Conservation (phyloP, 352 stramenopile genomes). For the Albugo candida region DNA sequence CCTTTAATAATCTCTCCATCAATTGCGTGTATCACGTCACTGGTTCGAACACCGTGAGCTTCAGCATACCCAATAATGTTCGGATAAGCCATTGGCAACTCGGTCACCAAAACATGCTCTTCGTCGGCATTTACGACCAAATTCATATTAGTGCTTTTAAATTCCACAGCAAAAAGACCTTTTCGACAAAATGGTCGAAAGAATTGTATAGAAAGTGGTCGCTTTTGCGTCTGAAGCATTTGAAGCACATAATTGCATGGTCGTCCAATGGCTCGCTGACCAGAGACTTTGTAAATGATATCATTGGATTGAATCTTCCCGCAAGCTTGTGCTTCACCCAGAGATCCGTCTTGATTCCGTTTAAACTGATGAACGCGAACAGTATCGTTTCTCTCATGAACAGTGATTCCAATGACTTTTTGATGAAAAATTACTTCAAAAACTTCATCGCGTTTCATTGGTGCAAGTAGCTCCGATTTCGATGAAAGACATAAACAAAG, state of each 20-base stretch:
- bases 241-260: constrained; percentile 70
- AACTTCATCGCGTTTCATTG: constrained; percentile 61
- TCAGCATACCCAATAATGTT: constrained; percentile 74
- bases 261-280: constrained; percentile 43
- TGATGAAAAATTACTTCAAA: constrained; percentile 64
- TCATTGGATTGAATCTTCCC: constrained; percentile 37
- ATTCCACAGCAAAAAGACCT: constrained; percentile 65
- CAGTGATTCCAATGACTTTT: constrained; percentile 56
- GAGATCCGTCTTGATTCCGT: constrained; percentile 23
- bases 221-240: constrained; percentile 64
- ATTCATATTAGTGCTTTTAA: constrained; percentile 53
- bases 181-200: constrained; percentile 58
- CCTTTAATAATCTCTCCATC: constrained; percentile 62
- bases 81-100: constrained; percentile 55
- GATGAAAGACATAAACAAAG: constrained; percentile 66
- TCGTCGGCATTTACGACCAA: constrained; percentile 77
- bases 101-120: constrained; percentile 65
- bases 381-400: constrained; percentile 65
- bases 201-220: constrained; percentile 60
- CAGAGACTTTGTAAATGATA: constrained; percentile 77
- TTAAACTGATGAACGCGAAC: constrained; percentile 77
- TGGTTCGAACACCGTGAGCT: constrained; percentile 53
- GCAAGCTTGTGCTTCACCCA: constrained; percentile 30
- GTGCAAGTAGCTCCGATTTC: constrained; percentile 61
- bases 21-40: constrained; percentile 59